phyloP scores from a whole-genome alignment of 2,329 filamentous ascomycete species.

The Alternaria burnsii region DNA sequence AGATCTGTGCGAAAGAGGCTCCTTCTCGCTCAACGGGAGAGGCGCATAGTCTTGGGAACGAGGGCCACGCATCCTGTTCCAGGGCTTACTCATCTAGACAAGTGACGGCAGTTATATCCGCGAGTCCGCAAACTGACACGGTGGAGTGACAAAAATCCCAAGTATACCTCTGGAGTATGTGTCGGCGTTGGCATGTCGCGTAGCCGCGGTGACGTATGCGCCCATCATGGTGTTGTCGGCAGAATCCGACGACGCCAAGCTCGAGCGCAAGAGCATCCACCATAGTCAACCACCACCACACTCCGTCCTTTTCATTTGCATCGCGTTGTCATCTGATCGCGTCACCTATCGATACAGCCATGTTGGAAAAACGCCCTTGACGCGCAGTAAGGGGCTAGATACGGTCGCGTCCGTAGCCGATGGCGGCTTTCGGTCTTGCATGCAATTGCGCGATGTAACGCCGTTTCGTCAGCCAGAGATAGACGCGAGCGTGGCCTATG shows the following conservation, averaged over 20 bases:
- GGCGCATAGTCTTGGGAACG: conserved; percentile 36
- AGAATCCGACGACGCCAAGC: conserved; percentile 2
- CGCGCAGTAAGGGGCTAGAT: background rate
- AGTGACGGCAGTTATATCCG: background rate
- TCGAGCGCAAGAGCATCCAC: background rate
- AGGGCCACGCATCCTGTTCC: conserved; percentile 39
- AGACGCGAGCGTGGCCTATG: background rate
- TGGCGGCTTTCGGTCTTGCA: conserved; percentile 1
- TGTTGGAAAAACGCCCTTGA: conserved; percentile 5
- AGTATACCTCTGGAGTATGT: background rate
- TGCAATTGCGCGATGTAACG: conserved; percentile 10
- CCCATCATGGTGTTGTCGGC: background rate
- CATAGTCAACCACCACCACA: background rate
- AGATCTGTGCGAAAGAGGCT: conserved; percentile 27
- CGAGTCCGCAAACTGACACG: background rate
- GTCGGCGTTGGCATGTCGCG: background rate
- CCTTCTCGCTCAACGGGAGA: conserved; percentile 45
- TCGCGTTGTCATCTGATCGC: conserved; percentile 4
- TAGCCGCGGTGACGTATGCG: background rate
- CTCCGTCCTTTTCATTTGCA: background rate
- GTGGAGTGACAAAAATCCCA: background rate
- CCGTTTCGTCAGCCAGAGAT: conserved; percentile 13
- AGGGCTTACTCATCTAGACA: conserved; percentile 34
- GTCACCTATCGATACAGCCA: background rate
- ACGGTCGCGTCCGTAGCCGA: background rate